Percentiles rank a stretch among this genome's conserved stretches.
phyloP scores from a whole-genome alignment of 1,284 basidiomycete species.

The Puccinia novopanici region DNA sequence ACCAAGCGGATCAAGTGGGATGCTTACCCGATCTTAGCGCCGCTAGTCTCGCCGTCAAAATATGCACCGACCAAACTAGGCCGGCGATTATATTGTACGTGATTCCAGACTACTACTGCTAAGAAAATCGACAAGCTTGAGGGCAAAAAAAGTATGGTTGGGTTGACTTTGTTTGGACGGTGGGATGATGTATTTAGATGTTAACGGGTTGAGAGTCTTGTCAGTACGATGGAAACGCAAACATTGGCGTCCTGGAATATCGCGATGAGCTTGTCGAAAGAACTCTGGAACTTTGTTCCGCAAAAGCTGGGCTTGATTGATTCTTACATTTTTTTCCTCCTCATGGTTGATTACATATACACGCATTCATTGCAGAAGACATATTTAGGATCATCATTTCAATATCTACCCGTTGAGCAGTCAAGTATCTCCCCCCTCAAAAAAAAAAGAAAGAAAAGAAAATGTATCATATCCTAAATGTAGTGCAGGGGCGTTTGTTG shows the following conservation, averaged over 20 bases:
- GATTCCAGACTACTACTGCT: not conserved
- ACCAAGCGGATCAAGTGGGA: slow-evolving; percentile 73
- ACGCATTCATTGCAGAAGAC: not conserved
- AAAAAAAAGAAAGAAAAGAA: no score
- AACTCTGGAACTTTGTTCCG: slow-evolving; percentile 31
- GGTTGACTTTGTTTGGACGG: not conserved
- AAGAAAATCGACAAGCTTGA: not conserved
- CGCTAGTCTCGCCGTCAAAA: not conserved
- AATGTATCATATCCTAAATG: no score
- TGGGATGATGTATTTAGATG: slow-evolving; percentile 1
- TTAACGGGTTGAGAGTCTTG: slow-evolving; percentile 37
- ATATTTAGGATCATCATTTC: no score
- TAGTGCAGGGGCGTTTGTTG: no score
- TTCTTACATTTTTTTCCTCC: not conserved
- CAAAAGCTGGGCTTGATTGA: slow-evolving; percentile 25
- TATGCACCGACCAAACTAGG: slow-evolving; percentile 27
- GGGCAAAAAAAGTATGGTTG: not conserved
- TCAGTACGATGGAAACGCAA: slow-evolving; percentile 49
- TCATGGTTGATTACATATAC: not conserved
- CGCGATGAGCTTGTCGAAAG: slow-evolving; percentile 23
- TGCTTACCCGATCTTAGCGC: slow-evolving; percentile 57
- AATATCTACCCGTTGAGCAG: no score
- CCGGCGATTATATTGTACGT: slow-evolving; percentile 30
- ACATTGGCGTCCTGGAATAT: slow-evolving; percentile 37
- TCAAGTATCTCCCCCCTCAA: no score